Base-by-base conservation (phyloP, 768 basidiomycete species). In the Terana coerulea region DNA sequence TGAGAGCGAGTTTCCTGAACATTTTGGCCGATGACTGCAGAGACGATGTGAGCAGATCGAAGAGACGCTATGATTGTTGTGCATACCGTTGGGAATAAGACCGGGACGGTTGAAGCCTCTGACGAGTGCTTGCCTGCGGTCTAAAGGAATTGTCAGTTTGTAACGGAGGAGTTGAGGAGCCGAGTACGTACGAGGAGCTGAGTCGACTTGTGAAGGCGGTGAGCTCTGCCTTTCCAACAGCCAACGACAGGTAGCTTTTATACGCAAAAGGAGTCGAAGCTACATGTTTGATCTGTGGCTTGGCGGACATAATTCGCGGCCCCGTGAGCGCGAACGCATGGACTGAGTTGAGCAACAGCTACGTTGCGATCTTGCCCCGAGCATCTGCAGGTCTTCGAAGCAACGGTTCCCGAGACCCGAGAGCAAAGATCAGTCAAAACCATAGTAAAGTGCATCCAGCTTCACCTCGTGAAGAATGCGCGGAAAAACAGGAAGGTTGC, bases 1-100 rank as follows among this genome's bases (percentile, higher is more conserved):
- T 40, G 56, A 69, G 66, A 44, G 64, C 59, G 33, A 52, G 53
- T n/a, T 61, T 37, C 49, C 49, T 59, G 57, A 68, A 64, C 65
- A 69, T 69, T 45, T 19, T 45, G 25, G 14, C 30, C 21, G 47
- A 8, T 9, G 34, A 35, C 35, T 19, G 28, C n/a, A n/a, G n/a
- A n/a, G n/a, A n/a, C n/a, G n/a, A n/a, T n/a, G 34, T 4, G 28
- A 12, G n/a, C 36, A 14, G 12, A 29, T 33, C n/a, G 39, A n/a
- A 19, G 39, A 29, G 28, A 15, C 49, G 26, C 45, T n/a, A 29
- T 3, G 6, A 7, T 3, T 5, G 7, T 28, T 15, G 12, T 10
- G 26, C 15, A 6, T 15, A 35, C 47, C 4, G 8, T 8, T 47
- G 10, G 15, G 30, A 8, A 36, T 15, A 12, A 33, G 47, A 25